Base-by-base conservation (phyloP, 768 basidiomycete genomes). In the Cantharellus anzutake region DNA sequence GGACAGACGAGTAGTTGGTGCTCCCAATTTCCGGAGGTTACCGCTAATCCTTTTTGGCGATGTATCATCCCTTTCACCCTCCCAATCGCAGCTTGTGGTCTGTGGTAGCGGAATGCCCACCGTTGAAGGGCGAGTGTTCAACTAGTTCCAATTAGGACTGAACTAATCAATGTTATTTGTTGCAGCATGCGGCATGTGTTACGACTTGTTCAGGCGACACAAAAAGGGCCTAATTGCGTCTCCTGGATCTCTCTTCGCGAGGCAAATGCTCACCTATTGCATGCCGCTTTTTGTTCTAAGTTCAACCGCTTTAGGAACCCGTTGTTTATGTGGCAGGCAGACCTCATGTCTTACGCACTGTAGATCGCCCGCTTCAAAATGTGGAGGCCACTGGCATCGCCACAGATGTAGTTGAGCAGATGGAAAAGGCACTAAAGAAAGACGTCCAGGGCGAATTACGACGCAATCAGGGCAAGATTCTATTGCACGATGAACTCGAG, bases 331-430 rank as follows among this genome's bases (percentile, higher is more conserved):
- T 96, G 52, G 78, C 82, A 37, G 88, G 89, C 3, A 75, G 83
- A 59, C 88, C 90, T 1, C 92, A 96, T 67, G 94, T 98, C 5
- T 74, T 99, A 7, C 83, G 96, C 11, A 76, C 93, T 1, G 78
- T 90, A 3, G 82, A 88, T 67, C 80, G 81, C 52, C 96, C 96
- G 0, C 72, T 98, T 34, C 88, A 89, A 70, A 99, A 99, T 65
- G 87, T 99, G 58, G 86, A 98, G 86, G 89, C 94, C 2, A 98
- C 96, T 0, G 96, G 96, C 34, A 83, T 98, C 2, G 86, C 89
- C 0, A 93, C 92, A 0, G 75, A 76, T 3, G 82, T 88, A 41
- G 96, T 98, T 2, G 96, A 98, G 69, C 74, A 76, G 38, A 96
- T 97, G 87, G 96, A 98, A 62, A 72, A 79, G 42, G 80, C 73